These are phyloP conservation scores for Ogataea allantospora DNA, from an alignment of 805 yeast genomes.

Conservation along the genomic window DNA sequence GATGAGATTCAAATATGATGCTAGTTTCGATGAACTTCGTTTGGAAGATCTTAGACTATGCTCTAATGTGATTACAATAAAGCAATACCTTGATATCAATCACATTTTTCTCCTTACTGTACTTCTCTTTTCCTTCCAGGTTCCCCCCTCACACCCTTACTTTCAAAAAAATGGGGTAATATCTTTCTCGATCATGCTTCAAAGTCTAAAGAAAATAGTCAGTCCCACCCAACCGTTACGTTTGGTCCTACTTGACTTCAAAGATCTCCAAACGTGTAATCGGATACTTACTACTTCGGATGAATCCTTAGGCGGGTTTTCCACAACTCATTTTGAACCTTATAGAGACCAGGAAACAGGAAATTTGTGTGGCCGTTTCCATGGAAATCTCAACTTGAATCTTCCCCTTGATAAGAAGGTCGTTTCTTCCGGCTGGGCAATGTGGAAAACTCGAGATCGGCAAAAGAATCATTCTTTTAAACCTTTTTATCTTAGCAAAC, in stretches of 20 bases:
- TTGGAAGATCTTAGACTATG: too few relatives aligned
- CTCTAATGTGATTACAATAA: too few relatives aligned
- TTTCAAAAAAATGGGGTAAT: conserved; percentile 10
- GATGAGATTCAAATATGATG: too few relatives aligned
- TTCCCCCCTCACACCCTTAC: too few relatives aligned
- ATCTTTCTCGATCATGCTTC: conserved; percentile 7
- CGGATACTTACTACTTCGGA: conserved; percentile 64
- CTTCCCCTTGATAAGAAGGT: conserved; percentile 66
- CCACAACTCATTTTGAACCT: conserved; percentile 49
- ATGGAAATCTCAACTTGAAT: conserved; percentile 67
- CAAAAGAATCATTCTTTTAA: conserved; percentile 44
- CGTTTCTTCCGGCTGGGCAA: conserved; percentile 67
- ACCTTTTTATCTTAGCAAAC: conserved; percentile 37
- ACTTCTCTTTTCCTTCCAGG: too few relatives aligned
- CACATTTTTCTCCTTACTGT: too few relatives aligned
- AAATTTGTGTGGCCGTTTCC: conserved; percentile 56
- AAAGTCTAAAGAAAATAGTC: conserved; percentile 15
- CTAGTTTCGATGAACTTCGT: too few relatives aligned
- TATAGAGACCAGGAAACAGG: conserved; percentile 37
- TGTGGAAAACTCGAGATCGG: conserved; percentile 77
- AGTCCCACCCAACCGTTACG: conserved; percentile 22
- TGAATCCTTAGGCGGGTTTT: conserved; percentile 74
- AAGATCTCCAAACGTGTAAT: conserved; percentile 45
- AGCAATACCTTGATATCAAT: too few relatives aligned
- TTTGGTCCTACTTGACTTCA: conserved; percentile 56